Percentiles rank a stretch among this genome's conserved stretches.
Evolutionary conservation across 495 filamentous ascomycete genomes (phyloP).

Genomic region (Penicillium coffeae): DNA sequence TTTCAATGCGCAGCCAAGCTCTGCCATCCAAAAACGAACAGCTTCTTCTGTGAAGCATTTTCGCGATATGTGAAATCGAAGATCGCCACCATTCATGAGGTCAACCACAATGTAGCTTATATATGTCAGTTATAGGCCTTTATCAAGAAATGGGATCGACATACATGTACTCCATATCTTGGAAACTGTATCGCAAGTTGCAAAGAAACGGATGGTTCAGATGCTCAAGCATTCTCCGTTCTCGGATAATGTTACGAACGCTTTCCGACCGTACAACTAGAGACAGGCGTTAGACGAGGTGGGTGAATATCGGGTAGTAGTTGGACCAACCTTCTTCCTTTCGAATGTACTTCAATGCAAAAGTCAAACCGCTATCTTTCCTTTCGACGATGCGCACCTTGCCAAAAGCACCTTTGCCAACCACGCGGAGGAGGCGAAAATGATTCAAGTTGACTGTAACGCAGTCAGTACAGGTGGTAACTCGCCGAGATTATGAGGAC

Average conservation of each 20-base stretch:
- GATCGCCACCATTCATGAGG: slow-evolving; percentile 95
- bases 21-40: slow-evolving; percentile 92
- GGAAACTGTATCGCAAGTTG: slow-evolving; percentile 97
- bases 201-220: slow-evolving; percentile 97
- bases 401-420: slow-evolving; percentile 96
- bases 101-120: slow-evolving; percentile 93
- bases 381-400: slow-evolving; percentile 98
- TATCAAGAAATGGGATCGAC: slow-evolving; percentile 22
- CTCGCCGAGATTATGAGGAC: too few species aligned
- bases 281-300: background rate
- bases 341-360: slow-evolving; percentile 95
- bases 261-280: slow-evolving; percentile 95
- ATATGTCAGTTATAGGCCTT: slow-evolving; percentile 16
- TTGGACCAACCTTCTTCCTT: slow-evolving; percentile 87
- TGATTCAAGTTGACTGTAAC: slow-evolving; percentile 89
- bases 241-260: slow-evolving; percentile 95
- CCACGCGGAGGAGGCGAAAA: slow-evolving; percentile 90
- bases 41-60: slow-evolving; percentile 98
- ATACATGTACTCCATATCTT: slow-evolving; percentile 98
- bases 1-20: slow-evolving; percentile 85
- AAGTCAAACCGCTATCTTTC: slow-evolving; percentile 90
- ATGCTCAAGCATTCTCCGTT: slow-evolving; percentile 95
- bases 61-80: slow-evolving; percentile 95
- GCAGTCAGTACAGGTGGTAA: too few species aligned
- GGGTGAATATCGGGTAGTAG: background rate